phyloP scores from a whole-genome alignment of 1,284 basidiomycete genomes.

The Melampsora larici-populina region DNA sequence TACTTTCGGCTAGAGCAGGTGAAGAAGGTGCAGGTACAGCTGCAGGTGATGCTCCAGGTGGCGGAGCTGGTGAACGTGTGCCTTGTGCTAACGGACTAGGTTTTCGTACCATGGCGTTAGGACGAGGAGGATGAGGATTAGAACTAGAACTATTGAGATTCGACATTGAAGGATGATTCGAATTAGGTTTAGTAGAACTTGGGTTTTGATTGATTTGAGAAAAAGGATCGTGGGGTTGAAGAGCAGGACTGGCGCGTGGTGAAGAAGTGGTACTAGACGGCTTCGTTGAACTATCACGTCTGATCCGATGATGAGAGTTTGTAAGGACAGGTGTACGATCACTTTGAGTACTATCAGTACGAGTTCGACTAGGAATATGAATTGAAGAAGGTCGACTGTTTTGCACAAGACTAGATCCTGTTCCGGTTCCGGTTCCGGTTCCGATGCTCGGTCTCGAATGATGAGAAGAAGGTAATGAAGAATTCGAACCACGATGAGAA shows the following conservation, averaged over 20 bases:
- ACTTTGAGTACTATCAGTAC: conserved; percentile 12
- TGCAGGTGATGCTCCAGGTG: conserved; percentile 6
- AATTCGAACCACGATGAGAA: background rate
- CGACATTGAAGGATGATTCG: background rate
- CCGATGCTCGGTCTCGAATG: background rate
- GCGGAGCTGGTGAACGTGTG: background rate
- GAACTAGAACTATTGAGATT: conserved; percentile 21
- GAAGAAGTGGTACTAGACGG: background rate
- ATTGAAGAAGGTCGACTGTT: background rate
- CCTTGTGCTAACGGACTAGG: conserved; percentile 36
- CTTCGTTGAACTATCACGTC: background rate
- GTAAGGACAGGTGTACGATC: background rate
- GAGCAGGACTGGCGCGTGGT: background rate
- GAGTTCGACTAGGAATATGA: conserved; percentile 7
- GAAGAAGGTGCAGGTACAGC: conserved; percentile 12
- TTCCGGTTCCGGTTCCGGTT: background rate
- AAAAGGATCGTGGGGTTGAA: background rate
- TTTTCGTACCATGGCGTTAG: conserved; percentile 24
- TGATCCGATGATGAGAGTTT: background rate
- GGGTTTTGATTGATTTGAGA: conserved; percentile 5
- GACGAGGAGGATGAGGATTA: background rate
- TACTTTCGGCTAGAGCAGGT: background rate
- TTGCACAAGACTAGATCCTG: no score
- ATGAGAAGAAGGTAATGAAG: background rate
- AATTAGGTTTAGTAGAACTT: background rate